Evolutionary conservation across 495 filamentous ascomycete species (phyloP).

Genomic region (Penicillium cataractarum): DNA sequence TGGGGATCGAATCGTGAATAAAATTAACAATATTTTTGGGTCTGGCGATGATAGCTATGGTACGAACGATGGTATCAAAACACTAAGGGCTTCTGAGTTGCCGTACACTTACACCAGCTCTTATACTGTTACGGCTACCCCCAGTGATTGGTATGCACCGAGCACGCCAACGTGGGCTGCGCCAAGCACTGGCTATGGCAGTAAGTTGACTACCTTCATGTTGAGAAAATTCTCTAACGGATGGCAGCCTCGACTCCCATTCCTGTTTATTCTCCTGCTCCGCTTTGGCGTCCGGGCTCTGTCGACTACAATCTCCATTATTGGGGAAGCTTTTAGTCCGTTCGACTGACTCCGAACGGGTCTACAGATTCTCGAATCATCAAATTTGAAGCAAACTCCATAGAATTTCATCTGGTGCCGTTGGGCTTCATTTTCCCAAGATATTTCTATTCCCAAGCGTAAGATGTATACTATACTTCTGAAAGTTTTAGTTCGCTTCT

Average conservation of each 20-base stretch:
- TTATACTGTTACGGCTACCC: conserved; percentile 35
- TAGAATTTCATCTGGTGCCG: not conserved
- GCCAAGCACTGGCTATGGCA: conserved; percentile 34
- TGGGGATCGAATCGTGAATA: conserved; percentile 41
- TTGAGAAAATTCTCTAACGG: not conserved
- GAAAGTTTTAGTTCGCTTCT: too few species aligned
- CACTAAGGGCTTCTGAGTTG: conserved; percentile 13
- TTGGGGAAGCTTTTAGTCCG: conserved; percentile 27
- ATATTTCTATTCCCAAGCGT: too few species aligned
- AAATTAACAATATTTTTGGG: conserved; percentile 51
- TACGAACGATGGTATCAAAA: conserved; percentile 25
- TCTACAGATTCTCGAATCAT: too few species aligned
- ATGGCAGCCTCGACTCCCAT: conserved; percentile 29
- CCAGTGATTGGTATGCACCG: conserved; percentile 29
- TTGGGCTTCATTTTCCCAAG: too few species aligned
- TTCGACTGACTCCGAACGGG: too few species aligned
- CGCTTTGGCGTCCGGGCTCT: conserved; percentile 31
- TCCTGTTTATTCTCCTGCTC: conserved; percentile 30
- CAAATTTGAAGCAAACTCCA: not conserved
- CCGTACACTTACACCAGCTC: conserved; percentile 30
- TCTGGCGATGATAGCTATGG: conserved; percentile 41
- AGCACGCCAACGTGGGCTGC: conserved; percentile 30
- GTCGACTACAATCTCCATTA: conserved; percentile 37
- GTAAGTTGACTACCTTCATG: conserved; percentile 19
- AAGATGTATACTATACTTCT: too few species aligned